Evolutionary conservation across 2,329 filamentous ascomycete genomes (phyloP), one percentile per base, ranked within the genome.

Genomic region (Cladophialophora immunda): DNA sequence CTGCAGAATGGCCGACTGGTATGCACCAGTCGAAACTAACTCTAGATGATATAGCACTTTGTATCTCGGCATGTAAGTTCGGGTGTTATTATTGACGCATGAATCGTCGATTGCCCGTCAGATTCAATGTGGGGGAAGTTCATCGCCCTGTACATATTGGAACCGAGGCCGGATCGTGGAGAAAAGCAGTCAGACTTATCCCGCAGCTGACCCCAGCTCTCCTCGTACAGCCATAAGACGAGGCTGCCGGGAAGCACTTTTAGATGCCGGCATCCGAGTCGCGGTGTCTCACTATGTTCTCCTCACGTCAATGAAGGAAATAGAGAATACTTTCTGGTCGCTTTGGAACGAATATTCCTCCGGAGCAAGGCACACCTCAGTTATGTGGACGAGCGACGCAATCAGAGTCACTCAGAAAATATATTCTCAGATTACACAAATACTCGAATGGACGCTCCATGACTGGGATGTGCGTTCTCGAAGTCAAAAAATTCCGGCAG

Each of bases 41-140:
- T 17, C 15, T 38, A 4, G 36, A 38, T 11, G 2, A 38, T 17
- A 17, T 38, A 38, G 1, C 36, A 7, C n/a, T 11, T 19, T 41
- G n/a, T 41, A 41, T 41, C 5, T 19, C 38, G 38, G 38, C 38
- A 41, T 11, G 8, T 41, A 41, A 41, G 17, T 19, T 41, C 38
- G 38, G 38, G 8, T 41, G 38, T 8, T 1, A n/a, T 5, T 41
- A 41, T 4, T 19, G 4, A 9, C n/a, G 17, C n/a, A 4, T 41
- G 38, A 41, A n/a, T n/a, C 38, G 38, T 53, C 50, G 27, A 53
- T 30, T 53, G 29, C n/a, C 15, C 50, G 50, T 53, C 50, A 53
- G 27, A 27, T 13, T 53, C 15, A 27, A 27, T 53, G 50, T n/a
- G 50, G 27, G 22, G 27, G 29, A 53, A 19, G 17, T 1, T 7